Conservation (phyloP, 306 rosid genomes). For the Trichosanthes cucumerina region DNA sequence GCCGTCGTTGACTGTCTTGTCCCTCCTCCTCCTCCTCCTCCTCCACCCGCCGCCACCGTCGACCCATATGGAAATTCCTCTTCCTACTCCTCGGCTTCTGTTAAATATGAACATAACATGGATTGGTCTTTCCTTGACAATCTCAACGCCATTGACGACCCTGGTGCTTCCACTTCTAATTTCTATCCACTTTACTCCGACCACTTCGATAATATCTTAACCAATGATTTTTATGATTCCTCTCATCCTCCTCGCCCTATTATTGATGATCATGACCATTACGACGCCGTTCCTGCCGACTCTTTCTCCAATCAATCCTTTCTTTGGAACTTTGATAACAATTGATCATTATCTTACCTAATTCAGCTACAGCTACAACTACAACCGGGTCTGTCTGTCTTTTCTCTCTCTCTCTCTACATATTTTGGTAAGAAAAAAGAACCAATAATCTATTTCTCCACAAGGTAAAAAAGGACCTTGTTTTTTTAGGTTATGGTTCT, state of each 20-base stretch:
- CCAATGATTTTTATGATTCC: not conserved
- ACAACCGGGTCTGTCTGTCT: too few relatives aligned
- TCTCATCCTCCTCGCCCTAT: too few relatives aligned
- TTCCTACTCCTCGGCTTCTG: not conserved
- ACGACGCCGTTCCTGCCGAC: not conserved
- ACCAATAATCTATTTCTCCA: not conserved
- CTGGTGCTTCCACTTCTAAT: not conserved
- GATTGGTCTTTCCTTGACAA: not conserved
- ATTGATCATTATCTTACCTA: not conserved
- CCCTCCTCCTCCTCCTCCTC: not conserved
- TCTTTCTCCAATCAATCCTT: not conserved
- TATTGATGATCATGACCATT: not conserved
- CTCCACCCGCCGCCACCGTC: not conserved
- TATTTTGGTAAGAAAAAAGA: not conserved
- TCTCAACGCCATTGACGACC: not conserved
- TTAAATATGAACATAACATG: not conserved
- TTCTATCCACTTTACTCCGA: not conserved
- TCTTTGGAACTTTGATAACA: not conserved
- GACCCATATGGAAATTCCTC: not conserved
- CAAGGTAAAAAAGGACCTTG: not conserved
- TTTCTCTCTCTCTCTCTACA: not conserved
- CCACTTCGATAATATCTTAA: not conserved
- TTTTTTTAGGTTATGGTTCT: not conserved
- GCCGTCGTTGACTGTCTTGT: not conserved
- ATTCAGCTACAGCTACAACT: too few relatives aligned